A percentile compares a stretch with the other conserved stretches of the same genome.
Evolutionary conservation across 352 stramenopile genomes (phyloP).

Genomic region (Saprolegnia parasitica): DNA sequence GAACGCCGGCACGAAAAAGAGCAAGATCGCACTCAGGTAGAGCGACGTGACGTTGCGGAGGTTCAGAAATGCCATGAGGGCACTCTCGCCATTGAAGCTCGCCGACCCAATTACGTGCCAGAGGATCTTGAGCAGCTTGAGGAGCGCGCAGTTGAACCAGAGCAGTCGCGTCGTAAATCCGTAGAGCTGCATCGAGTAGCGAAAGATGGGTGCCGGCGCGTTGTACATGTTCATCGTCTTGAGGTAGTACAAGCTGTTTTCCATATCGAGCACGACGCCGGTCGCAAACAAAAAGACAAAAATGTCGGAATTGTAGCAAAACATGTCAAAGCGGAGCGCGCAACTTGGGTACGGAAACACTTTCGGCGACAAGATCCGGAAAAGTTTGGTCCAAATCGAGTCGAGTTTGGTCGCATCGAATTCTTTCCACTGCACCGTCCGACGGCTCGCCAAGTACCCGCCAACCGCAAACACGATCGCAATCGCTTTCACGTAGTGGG

Average conservation of each 20-base stretch:
- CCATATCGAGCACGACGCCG: not conserved
- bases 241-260: not conserved
- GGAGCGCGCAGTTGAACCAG: conserved; percentile 8
- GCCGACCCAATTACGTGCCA: not conserved
- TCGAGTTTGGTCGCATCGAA: not conserved
- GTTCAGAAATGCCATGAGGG: conserved; percentile 13
- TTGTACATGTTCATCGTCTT: not conserved
- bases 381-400: not conserved
- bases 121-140: conserved; percentile 13
- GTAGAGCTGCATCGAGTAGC: not conserved
- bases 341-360: conserved; percentile 12
- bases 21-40: conserved; percentile 8
- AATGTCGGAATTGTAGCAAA: conserved; percentile 25
- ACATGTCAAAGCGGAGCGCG: conserved; percentile 25
- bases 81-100: not conserved
- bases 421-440: conserved; percentile 2
- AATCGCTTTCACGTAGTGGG: not conserved
- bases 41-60: conserved; percentile 18
- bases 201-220: not conserved
- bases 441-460: not conserved
- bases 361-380: conserved; percentile 13
- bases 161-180: not conserved
- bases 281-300: conserved; percentile 6
- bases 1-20: conserved; percentile 10
- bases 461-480: not conserved